Conservation (phyloP, 1,284 basidiomycete species). For the Athelia sp. region DNA sequence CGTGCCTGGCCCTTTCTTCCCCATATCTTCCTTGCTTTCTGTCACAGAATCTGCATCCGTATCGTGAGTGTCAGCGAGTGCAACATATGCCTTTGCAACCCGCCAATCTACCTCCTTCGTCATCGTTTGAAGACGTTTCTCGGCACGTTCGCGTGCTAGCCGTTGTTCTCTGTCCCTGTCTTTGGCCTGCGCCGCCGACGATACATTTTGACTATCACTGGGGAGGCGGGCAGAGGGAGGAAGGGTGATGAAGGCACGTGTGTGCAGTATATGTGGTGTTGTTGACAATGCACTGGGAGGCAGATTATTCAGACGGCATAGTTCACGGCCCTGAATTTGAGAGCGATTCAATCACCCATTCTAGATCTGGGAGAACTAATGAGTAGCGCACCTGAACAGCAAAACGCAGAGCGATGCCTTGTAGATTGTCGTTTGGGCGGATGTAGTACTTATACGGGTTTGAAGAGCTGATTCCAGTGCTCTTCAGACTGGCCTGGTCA, state of each 20-base stretch:
- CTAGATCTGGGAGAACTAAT: too few relatives aligned
- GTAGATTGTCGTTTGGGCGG: slow-evolving; percentile 54
- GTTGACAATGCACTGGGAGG: slow-evolving; percentile 61
- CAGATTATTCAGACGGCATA: slow-evolving; percentile 63
- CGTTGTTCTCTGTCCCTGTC: slow-evolving; percentile 34
- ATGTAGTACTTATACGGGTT: slow-evolving; percentile 50
- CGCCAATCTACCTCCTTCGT: slow-evolving; percentile 67
- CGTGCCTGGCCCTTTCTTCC: slow-evolving; percentile 14
- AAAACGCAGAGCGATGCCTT: slow-evolving; percentile 60
- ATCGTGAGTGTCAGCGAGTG: slow-evolving; percentile 41
- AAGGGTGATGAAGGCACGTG: slow-evolving; percentile 50
- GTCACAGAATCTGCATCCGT: slow-evolving; percentile 24
- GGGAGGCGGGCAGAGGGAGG: slow-evolving; percentile 31
- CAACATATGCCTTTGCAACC: slow-evolving; percentile 62
- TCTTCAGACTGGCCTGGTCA: background rate
- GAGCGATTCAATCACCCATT: background rate
- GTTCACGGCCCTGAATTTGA: slow-evolving; percentile 39
- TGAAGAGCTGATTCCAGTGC: background rate
- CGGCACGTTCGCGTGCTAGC: slow-evolving; percentile 48
- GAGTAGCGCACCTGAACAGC: slow-evolving; percentile 49
- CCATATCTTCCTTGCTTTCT: slow-evolving; percentile 21
- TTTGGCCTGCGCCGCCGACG: slow-evolving; percentile 18
- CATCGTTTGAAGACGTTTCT: slow-evolving; percentile 54
- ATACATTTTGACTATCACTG: slow-evolving; percentile 10
- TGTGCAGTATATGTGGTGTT: slow-evolving; percentile 71